Conservation (phyloP, 2,329 filamentous ascomycete genomes). For the Tothia fuscella region DNA sequence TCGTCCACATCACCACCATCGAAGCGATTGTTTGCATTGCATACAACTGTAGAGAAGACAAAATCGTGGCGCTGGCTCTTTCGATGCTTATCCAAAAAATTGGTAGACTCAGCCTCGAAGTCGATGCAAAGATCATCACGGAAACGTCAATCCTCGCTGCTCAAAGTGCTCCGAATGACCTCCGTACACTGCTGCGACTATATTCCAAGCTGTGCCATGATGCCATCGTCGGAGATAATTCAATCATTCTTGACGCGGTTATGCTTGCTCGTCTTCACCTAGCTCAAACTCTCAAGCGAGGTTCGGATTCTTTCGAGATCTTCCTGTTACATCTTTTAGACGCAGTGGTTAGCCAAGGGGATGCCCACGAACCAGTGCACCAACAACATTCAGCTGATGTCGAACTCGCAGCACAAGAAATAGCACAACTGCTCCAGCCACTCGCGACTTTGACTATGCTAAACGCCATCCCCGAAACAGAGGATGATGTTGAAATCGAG, state of each 20-base stretch:
- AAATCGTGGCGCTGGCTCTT: conserved; percentile 84
- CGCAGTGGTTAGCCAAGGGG: conserved; percentile 79
- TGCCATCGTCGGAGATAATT: conserved; percentile 57
- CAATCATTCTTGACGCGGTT: conserved; percentile 54
- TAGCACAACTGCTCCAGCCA: conserved; percentile 75
- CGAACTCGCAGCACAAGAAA: conserved; percentile 73
- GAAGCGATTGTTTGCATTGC: conserved; percentile 90
- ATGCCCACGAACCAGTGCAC: conserved; percentile 58
- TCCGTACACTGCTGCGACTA: conserved; percentile 74
- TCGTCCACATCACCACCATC: conserved; percentile 80
- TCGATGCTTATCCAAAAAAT: conserved; percentile 97
- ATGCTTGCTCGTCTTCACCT: conserved; percentile 58
- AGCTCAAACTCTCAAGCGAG: conserved; percentile 53
- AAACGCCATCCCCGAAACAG: conserved; percentile 46
- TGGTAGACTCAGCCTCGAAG: conserved; percentile 59
- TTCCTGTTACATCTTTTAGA: conserved; percentile 79
- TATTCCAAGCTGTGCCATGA: conserved; percentile 66
- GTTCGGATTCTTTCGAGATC: conserved; percentile 66
- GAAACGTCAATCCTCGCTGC: conserved; percentile 70
- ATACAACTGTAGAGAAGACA: conserved; percentile 66
- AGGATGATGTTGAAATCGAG: conserved; percentile 31
- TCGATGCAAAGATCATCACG: conserved; percentile 76
- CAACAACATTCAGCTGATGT: conserved; percentile 66
- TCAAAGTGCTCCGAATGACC: conserved; percentile 66
- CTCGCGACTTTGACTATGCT: conserved; percentile 71